phyloP scores from a whole-genome alignment of 2,329 filamentous ascomycete species.

The Scedosporium minutisporum region DNA sequence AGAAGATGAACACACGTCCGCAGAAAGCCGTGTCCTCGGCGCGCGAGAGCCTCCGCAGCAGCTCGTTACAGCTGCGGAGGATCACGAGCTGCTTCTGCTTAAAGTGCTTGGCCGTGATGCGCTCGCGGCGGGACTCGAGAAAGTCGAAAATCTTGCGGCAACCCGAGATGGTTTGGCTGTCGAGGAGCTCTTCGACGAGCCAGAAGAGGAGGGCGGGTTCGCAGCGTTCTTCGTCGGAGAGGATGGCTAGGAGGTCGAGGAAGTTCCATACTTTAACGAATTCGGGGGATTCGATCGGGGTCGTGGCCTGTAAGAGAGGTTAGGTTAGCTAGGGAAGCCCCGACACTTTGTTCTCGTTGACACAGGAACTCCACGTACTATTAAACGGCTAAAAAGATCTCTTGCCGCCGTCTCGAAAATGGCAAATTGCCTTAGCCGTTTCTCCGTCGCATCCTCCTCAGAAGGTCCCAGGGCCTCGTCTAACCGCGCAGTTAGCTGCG shows the following conservation, averaged over 20 bases:
- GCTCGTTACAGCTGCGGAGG: conserved; percentile 87
- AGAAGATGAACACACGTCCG: conserved; percentile 93
- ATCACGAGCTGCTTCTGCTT: conserved; percentile 81
- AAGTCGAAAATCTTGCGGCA: conserved; percentile 92
- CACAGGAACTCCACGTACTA: conserved; percentile 45
- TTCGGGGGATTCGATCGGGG: conserved; percentile 62
- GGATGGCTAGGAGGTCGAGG: conserved; percentile 79
- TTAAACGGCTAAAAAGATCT: conserved; percentile 66
- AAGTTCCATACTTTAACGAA: conserved; percentile 90
- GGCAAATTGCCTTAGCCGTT: conserved; percentile 46
- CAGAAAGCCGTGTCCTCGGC: conserved; percentile 97
- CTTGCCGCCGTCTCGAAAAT: conserved; percentile 77
- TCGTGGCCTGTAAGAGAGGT: conserved; percentile 48
- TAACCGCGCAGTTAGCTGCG: conserved; percentile 33
- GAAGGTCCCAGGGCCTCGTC: conserved; percentile 17
- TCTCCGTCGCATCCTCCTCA: conserved; percentile 19
- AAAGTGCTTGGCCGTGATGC: conserved; percentile 72
- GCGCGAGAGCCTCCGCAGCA: conserved; percentile 84
- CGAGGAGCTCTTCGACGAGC: conserved; percentile 87
- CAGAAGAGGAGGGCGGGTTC: conserved; percentile 79
- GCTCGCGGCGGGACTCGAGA: conserved; percentile 83
- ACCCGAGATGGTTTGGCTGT: conserved; percentile 88
- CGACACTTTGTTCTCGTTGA: conserved; percentile 11
- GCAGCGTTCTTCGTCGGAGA: conserved; percentile 70
- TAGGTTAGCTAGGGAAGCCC: conserved; percentile 22